Conservation (phyloP, 768 basidiomycete genomes). For the Tephrocybe sp. region DNA sequence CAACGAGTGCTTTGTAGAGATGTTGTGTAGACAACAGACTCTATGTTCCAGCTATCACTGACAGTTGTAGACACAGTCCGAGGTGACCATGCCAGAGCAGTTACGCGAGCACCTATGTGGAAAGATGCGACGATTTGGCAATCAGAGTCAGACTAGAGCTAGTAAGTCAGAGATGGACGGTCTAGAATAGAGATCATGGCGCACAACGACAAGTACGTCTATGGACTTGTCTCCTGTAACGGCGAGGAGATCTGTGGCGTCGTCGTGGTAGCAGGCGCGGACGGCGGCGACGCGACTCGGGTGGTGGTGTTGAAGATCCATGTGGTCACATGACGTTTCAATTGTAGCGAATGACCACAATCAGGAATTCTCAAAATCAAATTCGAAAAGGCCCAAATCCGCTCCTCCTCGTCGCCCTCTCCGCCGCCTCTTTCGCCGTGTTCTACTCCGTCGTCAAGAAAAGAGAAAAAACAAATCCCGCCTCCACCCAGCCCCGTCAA, state of each 20-base stretch:
- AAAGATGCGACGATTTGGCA: conserved; percentile 65
- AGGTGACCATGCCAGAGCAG: conserved; percentile 79
- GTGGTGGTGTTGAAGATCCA: conserved; percentile 64
- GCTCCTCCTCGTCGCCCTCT: conserved; percentile 56
- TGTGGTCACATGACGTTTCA: conserved; percentile 24
- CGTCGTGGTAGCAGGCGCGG: conserved; percentile 61
- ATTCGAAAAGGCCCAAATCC: conserved; percentile 66
- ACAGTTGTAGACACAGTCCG: conserved; percentile 63
- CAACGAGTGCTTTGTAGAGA: background rate
- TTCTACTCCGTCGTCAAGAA: conserved; percentile 58
- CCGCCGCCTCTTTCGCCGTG: conserved; percentile 51
- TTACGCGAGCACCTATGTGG: conserved; percentile 68
- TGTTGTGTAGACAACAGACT: conserved; percentile 49
- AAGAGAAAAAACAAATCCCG: conserved; percentile 58
- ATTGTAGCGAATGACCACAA: conserved; percentile 12
- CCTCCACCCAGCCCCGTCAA: conserved; percentile 59
- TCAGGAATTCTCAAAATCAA: too few species aligned
- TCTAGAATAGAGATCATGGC: conserved; percentile 23
- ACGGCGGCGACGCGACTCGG: conserved; percentile 61
- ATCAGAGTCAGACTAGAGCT: conserved; percentile 38
- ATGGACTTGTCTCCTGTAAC: conserved; percentile 74
- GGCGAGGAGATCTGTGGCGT: conserved; percentile 69
- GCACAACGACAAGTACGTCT: conserved; percentile 64
- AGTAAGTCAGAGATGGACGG: background rate
- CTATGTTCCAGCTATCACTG: conserved; percentile 67